Evolutionary conservation across 257 asterid genomes (phyloP).

Genomic region (Voacanga thouarsii): DNA sequence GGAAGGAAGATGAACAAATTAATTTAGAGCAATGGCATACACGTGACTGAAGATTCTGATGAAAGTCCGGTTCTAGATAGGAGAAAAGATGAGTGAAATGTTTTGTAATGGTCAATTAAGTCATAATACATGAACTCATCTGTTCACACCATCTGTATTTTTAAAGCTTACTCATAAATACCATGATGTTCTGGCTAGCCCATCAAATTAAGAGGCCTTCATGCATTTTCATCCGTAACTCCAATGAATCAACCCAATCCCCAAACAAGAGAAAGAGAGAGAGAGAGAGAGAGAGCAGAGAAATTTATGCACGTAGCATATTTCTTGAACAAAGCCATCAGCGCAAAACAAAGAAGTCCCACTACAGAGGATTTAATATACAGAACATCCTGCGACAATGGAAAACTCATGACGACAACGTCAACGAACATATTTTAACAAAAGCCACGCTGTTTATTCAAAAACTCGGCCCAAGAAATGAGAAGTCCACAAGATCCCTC

Average conservation of each 20-base stretch:
- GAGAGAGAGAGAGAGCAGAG: no score
- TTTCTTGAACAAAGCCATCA: not conserved
- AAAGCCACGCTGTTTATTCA: not conserved
- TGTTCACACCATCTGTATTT: not conserved
- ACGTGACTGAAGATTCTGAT: slow-evolving; percentile 6
- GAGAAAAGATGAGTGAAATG: not conserved
- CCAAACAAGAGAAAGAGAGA: not conserved
- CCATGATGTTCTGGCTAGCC: not conserved
- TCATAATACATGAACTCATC: not conserved
- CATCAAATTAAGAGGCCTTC: not conserved
- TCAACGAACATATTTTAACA: not conserved
- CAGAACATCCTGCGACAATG: not conserved
- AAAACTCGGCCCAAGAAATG: not conserved
- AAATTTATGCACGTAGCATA: not conserved
- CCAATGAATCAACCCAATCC: not conserved
- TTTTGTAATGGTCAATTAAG: not conserved
- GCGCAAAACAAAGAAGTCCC: not conserved
- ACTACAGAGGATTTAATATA: not conserved
- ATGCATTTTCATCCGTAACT: not conserved
- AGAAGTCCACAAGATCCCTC: not conserved
- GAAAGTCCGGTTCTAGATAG: not conserved
- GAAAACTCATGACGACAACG: not conserved
- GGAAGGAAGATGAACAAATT: not conserved
- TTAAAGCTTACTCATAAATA: not conserved
- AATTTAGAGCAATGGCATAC: not conserved